Evolutionary conservation across 768 basidiomycete species (phyloP).

Genomic region (Suillus plorans): DNA sequence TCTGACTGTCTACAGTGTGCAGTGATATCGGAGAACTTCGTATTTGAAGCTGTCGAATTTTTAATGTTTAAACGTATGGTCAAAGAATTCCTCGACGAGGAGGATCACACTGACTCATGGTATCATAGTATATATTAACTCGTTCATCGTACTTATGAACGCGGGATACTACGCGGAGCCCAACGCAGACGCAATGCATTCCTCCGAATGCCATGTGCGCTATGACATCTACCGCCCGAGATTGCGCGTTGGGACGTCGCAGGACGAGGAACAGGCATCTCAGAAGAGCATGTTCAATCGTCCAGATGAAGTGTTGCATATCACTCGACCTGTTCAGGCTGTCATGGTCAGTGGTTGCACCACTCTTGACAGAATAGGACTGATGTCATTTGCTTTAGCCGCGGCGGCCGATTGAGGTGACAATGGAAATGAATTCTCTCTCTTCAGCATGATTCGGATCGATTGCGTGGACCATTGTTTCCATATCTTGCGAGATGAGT

Average conservation of each 20-base stretch:
- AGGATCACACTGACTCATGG: not conserved
- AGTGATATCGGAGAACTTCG: not conserved
- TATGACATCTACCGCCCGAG: not conserved
- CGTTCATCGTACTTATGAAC: slow-evolving; percentile 1
- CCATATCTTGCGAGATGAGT: not conserved
- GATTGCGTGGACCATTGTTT: too few relatives aligned
- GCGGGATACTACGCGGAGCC: not conserved
- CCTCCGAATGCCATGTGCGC: not conserved
- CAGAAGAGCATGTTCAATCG: not conserved
- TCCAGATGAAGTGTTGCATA: not conserved
- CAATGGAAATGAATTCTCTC: not conserved
- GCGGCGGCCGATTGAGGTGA: not conserved
- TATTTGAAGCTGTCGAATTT: not conserved
- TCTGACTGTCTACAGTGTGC: not conserved
- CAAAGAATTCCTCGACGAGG: not conserved
- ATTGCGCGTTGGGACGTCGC: not conserved
- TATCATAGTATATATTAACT: slow-evolving; percentile 2
- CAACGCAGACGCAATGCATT: too few relatives aligned
- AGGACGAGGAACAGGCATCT: not conserved
- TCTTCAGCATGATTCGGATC: not conserved
- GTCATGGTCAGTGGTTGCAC: not conserved
- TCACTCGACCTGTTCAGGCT: not conserved
- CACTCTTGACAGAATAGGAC: not conserved
- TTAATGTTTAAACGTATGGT: not conserved
- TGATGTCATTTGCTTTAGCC: not conserved